Conservation (phyloP, 768 basidiomycete species). For the Phallus indusiatus region DNA sequence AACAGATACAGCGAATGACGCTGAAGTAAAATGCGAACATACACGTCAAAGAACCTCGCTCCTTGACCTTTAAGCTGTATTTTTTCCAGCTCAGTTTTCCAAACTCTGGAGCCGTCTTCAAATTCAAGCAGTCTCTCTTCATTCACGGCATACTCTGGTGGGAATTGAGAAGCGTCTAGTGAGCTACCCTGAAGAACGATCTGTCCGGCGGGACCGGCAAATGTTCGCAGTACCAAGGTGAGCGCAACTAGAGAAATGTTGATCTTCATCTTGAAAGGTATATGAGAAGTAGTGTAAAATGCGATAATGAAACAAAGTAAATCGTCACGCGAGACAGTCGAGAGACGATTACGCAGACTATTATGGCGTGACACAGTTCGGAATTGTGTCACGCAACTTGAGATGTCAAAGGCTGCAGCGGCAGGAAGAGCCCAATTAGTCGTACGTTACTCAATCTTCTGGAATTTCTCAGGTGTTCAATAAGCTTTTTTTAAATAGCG, state of each 20-base stretch:
- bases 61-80: conserved; percentile 25
- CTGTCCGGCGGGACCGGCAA: conserved; percentile 3
- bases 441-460: conserved; percentile 34
- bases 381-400: conserved; percentile 4
- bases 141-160: background rate
- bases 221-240: background rate
- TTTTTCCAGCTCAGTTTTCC: conserved; percentile 90
- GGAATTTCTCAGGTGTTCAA: conserved; percentile 11
- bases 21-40: background rate
- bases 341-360: too few species aligned
- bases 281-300: background rate
- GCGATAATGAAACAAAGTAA: background rate
- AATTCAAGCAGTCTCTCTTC: conserved; percentile 2
- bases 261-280: conserved; percentile 3
- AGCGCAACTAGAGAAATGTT: background rate
- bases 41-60: conserved; percentile 6
- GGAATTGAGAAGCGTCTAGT: background rate
- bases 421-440: conserved; percentile 67
- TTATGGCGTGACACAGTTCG: background rate
- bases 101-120: conserved; percentile 27
- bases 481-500: conserved; percentile 40
- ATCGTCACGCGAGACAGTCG: background rate
- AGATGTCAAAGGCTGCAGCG: conserved; percentile 59
- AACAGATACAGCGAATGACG: background rate
- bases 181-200: background rate